Base-by-base conservation (phyloP, 306 rosid genomes). In the Cicer chorassanicum region DNA sequence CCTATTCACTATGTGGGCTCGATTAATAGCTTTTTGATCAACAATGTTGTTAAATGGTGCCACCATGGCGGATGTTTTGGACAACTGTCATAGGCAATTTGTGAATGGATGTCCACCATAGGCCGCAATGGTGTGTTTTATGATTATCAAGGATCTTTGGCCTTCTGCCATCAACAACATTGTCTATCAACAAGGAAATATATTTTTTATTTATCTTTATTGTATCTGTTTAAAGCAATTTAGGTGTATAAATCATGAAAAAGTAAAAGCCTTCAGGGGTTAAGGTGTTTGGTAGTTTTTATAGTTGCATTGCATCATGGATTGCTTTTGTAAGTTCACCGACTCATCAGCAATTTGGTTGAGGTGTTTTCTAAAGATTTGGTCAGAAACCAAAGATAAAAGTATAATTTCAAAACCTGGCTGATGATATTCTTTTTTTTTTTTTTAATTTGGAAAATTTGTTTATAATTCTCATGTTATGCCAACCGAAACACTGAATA, bases 371-470 rank as follows among this genome's bases (percentile, higher is more conserved):
- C n/a, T 24, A 9, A 62, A n/a, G 49, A 50, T 7, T 29, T 53
- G 39, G 43, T 56, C 7, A 8, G 39, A 77, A 24, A 8, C 53
- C 56, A 44, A 15, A 44, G 42, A 18, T 54, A 13, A 8, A 34
- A 15, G 9, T 45, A 29, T 15, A 60, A 6, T 14, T 61, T 34
- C 70, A 62, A 74, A 42, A n/a, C 55, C 19, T 70, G 65, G 41
- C 19, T 49, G 19, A 42, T 16, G 56, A 6, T 50, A 19, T 40
- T 42, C 10, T 4, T 55, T 78, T 61, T 59, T 78, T 61, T 59
- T 18, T 78, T 61, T 59, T 18, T 36, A 50, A 46, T 39, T 13
- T n/a, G 63, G 77, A 61, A 43, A 24, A 14, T 62, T 50, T 21
- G 68, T 44, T 13, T 68, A 11, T 8, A 56, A 34, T 54, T 39